A percentile compares a stretch with the other conserved stretches of the same genome.
Conservation (phyloP, 2,329 filamentous ascomycete genomes). For the Erysiphe pulchra region DNA sequence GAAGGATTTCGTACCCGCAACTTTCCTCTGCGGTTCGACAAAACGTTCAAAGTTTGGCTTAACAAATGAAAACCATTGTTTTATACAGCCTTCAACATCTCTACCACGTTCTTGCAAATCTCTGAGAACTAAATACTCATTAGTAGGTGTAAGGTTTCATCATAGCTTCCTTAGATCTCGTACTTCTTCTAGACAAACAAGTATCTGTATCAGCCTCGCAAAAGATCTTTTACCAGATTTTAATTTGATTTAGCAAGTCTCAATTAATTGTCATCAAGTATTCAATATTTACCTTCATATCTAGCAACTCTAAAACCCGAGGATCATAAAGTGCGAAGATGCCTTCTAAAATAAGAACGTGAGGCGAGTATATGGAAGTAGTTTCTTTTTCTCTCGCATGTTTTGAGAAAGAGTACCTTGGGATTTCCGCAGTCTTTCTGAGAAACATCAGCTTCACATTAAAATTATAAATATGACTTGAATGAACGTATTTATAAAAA, state of each 20-base stretch:
- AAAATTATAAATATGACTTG: neutral
- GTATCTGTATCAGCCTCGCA: conserved; percentile 90
- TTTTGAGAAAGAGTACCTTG: conserved; percentile 83
- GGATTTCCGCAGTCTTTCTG: conserved; percentile 72
- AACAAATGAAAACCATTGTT: conserved; percentile 91
- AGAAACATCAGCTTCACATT: neutral
- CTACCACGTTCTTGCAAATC: conserved; percentile 75
- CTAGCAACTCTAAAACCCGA: conserved; percentile 61
- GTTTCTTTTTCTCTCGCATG: conserved; percentile 60
- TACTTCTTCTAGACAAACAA: conserved; percentile 70
- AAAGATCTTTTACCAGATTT: conserved; percentile 38
- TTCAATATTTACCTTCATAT: conserved; percentile 45
- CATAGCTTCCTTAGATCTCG: conserved; percentile 10
- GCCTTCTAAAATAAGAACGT: conserved; percentile 83
- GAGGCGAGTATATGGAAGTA: conserved; percentile 81
- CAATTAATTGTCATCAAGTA: neutral
- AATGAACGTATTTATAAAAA: neutral
- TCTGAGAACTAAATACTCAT: conserved; percentile 27
- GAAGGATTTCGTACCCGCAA: conserved; percentile 32
- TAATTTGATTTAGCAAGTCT: conserved; percentile 1
- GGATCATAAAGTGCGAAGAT: conserved; percentile 86
- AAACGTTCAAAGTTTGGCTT: conserved; percentile 93
- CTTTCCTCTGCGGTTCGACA: conserved; percentile 73
- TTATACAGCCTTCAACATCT: conserved; percentile 86
- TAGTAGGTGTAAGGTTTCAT: neutral